Evolutionary conservation across 805 yeast species (phyloP).

Genomic region (Starmerella lactis-condensi): DNA sequence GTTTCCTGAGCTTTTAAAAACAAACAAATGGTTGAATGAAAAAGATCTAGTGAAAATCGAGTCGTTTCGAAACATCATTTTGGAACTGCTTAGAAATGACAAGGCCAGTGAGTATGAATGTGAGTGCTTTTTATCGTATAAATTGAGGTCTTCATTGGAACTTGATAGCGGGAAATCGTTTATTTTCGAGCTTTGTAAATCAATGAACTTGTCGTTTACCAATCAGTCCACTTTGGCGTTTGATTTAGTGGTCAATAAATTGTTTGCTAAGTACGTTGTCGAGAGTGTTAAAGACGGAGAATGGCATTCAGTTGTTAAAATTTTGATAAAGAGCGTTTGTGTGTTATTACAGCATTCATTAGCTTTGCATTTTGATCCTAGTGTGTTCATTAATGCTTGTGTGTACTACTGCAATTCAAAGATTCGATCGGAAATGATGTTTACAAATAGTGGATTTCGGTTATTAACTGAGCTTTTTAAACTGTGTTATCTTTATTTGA

Average conservation of each 20-base stretch:
- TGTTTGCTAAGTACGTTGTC: constrained; percentile 7
- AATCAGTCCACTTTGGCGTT: constrained; percentile 3
- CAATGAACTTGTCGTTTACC: constrained; percentile 3
- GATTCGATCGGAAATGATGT: no score
- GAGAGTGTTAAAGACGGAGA: no score
- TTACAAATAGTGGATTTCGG: no score
- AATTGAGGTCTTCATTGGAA: constrained; percentile 6
- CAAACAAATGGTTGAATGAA: constrained; percentile 1
- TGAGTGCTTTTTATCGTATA: constrained; percentile 10
- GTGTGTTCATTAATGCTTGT: no score
- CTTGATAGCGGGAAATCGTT: constrained; percentile 4
- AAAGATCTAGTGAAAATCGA: background rate
- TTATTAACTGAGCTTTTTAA: no score
- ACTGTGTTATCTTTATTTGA: no score
- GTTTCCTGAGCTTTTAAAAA: constrained; percentile 3
- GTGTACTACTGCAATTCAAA: no score
- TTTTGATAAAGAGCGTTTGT: no score
- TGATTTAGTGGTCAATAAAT: constrained; percentile 7
- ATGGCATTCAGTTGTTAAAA: no score
- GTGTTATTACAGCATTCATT: no score
- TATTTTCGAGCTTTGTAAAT: constrained; percentile 5
- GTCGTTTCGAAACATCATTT: background rate
- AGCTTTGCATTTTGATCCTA: no score
- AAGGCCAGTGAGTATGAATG: background rate
- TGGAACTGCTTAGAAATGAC: background rate